Evolutionary conservation across 2,329 filamentous ascomycete genomes (phyloP).

Genomic region (Diaporthe capsici): DNA sequence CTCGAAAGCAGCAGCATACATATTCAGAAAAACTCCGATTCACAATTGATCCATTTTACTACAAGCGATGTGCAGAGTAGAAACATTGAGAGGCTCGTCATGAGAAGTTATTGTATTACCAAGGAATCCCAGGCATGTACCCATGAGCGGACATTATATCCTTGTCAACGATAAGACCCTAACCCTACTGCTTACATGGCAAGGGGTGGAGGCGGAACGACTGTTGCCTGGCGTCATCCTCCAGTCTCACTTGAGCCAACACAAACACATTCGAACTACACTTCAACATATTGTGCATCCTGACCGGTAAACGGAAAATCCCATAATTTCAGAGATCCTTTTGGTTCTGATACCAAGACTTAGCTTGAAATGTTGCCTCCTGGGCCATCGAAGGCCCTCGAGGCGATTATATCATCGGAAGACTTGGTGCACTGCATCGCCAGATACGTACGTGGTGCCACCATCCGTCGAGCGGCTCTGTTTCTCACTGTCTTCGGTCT

Average conservation of each 20-base stretch:
- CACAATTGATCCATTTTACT: too few relatives aligned
- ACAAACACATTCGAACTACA: neutral
- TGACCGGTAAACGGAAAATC: accelerated
- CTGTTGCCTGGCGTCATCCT: constrained; percentile 9
- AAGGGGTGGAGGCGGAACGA: neutral
- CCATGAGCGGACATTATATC: too few relatives aligned
- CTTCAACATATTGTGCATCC: too few relatives aligned
- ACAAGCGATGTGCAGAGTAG: too few relatives aligned
- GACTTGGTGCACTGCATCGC: constrained; percentile 36
- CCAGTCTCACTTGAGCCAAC: neutral
- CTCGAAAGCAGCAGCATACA: too few relatives aligned
- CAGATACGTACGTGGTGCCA: constrained; percentile 2
- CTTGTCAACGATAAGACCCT: neutral
- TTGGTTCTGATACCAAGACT: too few relatives aligned
- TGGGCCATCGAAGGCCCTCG: neutral
- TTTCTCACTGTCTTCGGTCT: neutral
- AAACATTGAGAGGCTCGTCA: too few relatives aligned
- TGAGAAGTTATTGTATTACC: too few relatives aligned
- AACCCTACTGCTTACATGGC: neutral
- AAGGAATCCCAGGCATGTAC: too few relatives aligned
- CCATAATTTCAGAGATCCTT: neutral
- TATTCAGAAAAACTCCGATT: too few relatives aligned
- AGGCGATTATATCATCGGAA: constrained; percentile 15
- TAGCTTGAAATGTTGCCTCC: neutral
- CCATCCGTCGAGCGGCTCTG: too few relatives aligned